phyloP scores from a whole-genome alignment of 768 basidiomycete species.

The Pilatotrama ljubarskyi region DNA sequence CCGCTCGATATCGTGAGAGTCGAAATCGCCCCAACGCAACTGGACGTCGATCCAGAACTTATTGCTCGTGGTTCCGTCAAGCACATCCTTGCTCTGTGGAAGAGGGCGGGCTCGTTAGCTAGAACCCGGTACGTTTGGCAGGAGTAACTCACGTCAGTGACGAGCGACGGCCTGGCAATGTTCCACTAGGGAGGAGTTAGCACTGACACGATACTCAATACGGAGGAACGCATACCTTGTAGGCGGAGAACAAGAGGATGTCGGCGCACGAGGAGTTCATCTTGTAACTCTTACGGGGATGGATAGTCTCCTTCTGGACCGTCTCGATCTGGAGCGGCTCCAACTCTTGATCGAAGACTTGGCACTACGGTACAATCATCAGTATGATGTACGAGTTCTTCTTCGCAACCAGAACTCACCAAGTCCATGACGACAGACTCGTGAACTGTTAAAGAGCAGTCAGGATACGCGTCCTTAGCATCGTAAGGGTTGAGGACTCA shows the following conservation, averaged over 20 bases:
- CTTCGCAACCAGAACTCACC: constrained; percentile 38
- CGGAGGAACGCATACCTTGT: constrained; percentile 58
- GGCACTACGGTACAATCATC: constrained; percentile 57
- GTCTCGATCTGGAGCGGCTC: constrained; percentile 99
- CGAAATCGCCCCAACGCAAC: constrained; percentile 96
- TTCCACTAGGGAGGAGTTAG: constrained; percentile 69
- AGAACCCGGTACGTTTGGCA: constrained; percentile 25
- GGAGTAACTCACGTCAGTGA: constrained; percentile 72
- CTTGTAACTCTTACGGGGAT: constrained; percentile 99
- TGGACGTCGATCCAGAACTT: constrained; percentile 99
- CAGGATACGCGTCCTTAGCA: constrained; percentile 21
- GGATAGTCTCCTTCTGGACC: constrained; percentile 99
- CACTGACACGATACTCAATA: not conserved
- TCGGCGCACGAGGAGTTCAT: constrained; percentile 99
- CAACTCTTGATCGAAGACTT: constrained; percentile 98
- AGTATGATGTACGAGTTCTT: not conserved
- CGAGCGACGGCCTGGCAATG: constrained; percentile 91
- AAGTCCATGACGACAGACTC: constrained; percentile 93
- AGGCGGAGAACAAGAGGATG: constrained; percentile 93
- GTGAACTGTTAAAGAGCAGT: constrained; percentile 55
- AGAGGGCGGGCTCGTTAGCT: not conserved
- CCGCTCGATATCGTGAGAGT: constrained; percentile 97
- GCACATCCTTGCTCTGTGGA: constrained; percentile 81
- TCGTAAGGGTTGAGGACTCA: constrained; percentile 43
- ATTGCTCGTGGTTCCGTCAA: constrained; percentile 97